These are phyloP conservation scores for Malus fusca DNA, from an alignment of 306 rosid genomes.

Conservation along the genomic window DNA sequence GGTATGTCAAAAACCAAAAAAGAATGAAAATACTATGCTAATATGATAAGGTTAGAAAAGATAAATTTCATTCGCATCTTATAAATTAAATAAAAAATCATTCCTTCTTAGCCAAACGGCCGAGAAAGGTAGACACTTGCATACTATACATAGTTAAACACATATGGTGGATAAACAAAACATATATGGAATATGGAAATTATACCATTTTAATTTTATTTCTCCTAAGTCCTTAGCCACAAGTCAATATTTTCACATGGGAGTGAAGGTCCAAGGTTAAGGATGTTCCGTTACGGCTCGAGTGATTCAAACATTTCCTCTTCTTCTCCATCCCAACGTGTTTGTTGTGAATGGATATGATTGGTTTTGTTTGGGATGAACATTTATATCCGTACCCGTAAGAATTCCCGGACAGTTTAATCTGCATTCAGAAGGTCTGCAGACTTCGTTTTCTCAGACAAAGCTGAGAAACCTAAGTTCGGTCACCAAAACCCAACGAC, in stretches of 20 bases:
- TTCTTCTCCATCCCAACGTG: background rate
- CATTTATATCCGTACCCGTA: background rate
- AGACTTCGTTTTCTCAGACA: conserved; percentile 40
- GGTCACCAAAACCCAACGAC: background rate
- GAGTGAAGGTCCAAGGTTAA: background rate
- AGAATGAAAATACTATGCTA: no score
- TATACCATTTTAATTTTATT: background rate
- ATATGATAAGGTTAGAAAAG: no score
- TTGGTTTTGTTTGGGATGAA: background rate
- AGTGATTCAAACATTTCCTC: background rate
- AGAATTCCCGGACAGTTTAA: background rate
- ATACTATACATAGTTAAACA: background rate
- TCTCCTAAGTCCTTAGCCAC: background rate
- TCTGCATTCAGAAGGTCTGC: background rate
- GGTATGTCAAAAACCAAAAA: no score
- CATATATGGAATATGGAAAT: background rate
- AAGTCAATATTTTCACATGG: background rate
- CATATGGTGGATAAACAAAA: background rate
- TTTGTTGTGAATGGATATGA: background rate
- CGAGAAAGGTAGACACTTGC: background rate
- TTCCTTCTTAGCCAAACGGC: no score
- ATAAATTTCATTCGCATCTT: no score
- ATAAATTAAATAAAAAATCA: no score
- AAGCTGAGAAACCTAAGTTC: conserved; percentile 4
- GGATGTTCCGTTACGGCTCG: background rate